Evolutionary conservation across 371 early-diverging fungal genomes (phyloP), one percentile per base, ranked within the genome.

Genomic region (Mucor indicus): DNA sequence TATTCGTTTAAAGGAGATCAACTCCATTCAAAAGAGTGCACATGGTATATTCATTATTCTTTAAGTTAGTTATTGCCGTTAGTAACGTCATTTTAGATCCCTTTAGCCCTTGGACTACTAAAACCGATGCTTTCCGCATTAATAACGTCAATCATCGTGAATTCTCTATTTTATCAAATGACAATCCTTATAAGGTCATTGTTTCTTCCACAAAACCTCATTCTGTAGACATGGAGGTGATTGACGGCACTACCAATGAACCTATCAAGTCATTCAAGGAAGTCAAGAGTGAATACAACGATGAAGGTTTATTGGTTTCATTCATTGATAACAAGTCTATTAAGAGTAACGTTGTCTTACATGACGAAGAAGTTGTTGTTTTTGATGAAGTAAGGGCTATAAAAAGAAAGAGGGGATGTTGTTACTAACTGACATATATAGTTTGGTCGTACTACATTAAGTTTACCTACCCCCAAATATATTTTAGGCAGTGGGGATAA

Each of bases 311-410:
- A 31, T 32, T 84, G 32, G 57, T 79, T 4, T 76, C 84, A 19
- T 73, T 73, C 38, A 69, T 89, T 53, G 87, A 81, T 35, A 78
- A 76, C 48, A 72, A 76, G 22, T 48, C 57, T 29, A 64, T 78
- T 49, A 77, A 72, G 55, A 73, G 79, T 24, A 82, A 79, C 29
- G 80, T 84, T 6, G 82, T 89, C 15, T 50, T 72, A 31, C 70
- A 78, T 27, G 78, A 72, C 38, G 79, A 85, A 22, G 64, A 80
- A 41, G 68, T 89, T 5, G 71, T 81, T 38, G 81, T 89, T 23
- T 87, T 87, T 67, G 77, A 72, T 30, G 79, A 85, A 56, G 85
- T 77, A 37, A 51, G 54, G 31, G 23, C 40, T n/a, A n/a, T n/a
- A n/a, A 19, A 25, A 12, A 42, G 1, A 6, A 10, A 23, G 2